phyloP scores from a whole-genome alignment of 257 asterid genomes.

The Solanum appendiculatum region DNA sequence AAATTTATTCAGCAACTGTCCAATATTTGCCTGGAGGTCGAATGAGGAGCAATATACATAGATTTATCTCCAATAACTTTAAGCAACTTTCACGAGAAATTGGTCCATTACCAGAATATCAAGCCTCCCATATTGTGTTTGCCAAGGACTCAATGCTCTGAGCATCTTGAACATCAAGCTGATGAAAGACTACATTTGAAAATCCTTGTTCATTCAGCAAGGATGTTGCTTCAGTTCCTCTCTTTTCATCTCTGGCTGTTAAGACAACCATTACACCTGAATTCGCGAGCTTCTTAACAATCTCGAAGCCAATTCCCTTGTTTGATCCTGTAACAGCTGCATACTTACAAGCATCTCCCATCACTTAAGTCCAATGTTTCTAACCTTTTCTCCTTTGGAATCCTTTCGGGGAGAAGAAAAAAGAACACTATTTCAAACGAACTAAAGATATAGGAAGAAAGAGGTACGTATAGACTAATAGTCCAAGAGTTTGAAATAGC shows the following conservation, averaged over 20 bases:
- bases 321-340: conserved; percentile 84
- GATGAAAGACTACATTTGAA: conserved; percentile 22
- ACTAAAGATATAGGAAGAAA: not conserved
- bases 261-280: conserved; percentile 54
- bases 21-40: too few species aligned
- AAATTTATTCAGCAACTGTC: too few species aligned
- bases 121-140: too few species aligned
- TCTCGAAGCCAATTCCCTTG: conserved; percentile 74
- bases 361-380: not conserved
- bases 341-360: conserved; percentile 19
- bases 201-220: conserved; percentile 47
- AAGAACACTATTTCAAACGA: not conserved
- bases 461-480: not conserved
- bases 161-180: conserved; percentile 18
- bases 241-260: conserved; percentile 51
- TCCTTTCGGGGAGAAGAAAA: not conserved
- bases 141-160: too few species aligned
- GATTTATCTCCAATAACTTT: not conserved
- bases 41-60: not conserved
- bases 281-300: conserved; percentile 53
- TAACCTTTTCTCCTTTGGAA: not conserved
- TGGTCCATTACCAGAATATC: not conserved
- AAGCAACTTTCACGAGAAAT: not conserved
- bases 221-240: conserved; percentile 43
- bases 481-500: not conserved